Percentiles rank a stretch among this genome's conserved stretches.
phyloP scores from a whole-genome alignment of 1,139 yeast genomes.

The Nakaseomyces nivariensis region DNA sequence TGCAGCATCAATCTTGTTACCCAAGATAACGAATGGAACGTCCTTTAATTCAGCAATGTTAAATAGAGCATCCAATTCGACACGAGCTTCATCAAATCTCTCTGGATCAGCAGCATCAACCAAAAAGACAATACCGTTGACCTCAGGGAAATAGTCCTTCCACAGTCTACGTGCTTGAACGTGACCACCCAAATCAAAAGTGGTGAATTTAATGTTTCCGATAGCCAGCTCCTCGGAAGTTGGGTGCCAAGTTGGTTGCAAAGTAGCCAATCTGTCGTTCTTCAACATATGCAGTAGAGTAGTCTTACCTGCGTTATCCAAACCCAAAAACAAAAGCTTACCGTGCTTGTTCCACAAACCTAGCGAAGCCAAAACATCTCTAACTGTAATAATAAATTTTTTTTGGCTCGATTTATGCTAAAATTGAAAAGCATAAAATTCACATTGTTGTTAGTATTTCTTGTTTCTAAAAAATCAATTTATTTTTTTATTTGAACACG shows the following conservation, averaged over 20 bases:
- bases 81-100: conserved; percentile 88
- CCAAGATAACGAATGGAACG: conserved; percentile 89
- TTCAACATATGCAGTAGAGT: conserved; percentile 92
- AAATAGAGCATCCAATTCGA: conserved; percentile 86
- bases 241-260: conserved; percentile 97
- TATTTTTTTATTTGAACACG: background rate
- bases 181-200: conserved; percentile 98
- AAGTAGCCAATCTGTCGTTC: conserved; percentile 94
- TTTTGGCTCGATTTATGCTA: background rate
- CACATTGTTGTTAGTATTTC: background rate
- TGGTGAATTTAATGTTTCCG: conserved; percentile 92
- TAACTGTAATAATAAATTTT: conserved; percentile 39
- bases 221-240: conserved; percentile 96
- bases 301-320: conserved; percentile 98
- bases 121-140: conserved; percentile 89
- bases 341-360: conserved; percentile 99
- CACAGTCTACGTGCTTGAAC: conserved; percentile 97
- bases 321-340: conserved; percentile 85
- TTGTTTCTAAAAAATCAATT: background rate
- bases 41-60: conserved; percentile 79
- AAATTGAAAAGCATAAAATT: too few relatives aligned
- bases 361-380: conserved; percentile 84
- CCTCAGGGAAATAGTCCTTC: conserved; percentile 99
- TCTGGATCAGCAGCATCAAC: conserved; percentile 97
- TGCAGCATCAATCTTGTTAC: conserved; percentile 93